Conservation (phyloP, 768 basidiomycete genomes). For the Tricholoma hemisulphureum region DNA sequence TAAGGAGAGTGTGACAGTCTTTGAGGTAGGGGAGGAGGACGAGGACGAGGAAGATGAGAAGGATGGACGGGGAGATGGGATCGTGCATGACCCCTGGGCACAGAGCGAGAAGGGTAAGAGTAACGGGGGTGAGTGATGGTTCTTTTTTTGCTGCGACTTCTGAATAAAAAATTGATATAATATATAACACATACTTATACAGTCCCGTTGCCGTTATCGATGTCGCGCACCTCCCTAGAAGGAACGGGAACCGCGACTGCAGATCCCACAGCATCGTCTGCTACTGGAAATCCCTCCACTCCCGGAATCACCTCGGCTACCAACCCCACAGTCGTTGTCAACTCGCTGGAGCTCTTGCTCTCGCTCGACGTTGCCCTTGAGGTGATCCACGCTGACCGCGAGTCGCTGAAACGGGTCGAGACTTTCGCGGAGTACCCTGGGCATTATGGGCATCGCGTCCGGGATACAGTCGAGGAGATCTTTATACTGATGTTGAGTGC, state of each 20-base stretch:
- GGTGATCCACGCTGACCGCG: constrained; percentile 90
- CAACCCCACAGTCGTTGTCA: neutral
- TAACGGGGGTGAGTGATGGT: neutral
- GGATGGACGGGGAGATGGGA: constrained; percentile 31
- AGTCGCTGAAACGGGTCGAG: constrained; percentile 88
- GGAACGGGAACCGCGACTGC: neutral
- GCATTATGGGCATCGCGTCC: constrained; percentile 79
- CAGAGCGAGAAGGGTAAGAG: constrained; percentile 5
- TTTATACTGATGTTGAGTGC: constrained; percentile 83
- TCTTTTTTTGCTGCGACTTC: neutral
- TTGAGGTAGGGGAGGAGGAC: constrained; percentile 50
- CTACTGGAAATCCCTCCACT: constrained; percentile 2
- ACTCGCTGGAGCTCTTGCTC: constrained; percentile 79
- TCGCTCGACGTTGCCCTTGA: constrained; percentile 90
- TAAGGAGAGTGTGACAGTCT: constrained; percentile 44
- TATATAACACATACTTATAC: neutral
- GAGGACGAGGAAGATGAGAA: constrained; percentile 30
- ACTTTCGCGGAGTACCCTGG: constrained; percentile 88
- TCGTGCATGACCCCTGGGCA: constrained; percentile 12
- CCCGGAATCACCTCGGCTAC: constrained; percentile 4
- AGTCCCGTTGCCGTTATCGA: neutral
- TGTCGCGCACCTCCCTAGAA: neutral
- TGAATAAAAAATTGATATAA: neutral
- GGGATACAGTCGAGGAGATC: constrained; percentile 91
- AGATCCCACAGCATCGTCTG: constrained; percentile 1